Evolutionary conservation across 768 basidiomycete genomes (phyloP).

Genomic region (Russula griseocarnosa): DNA sequence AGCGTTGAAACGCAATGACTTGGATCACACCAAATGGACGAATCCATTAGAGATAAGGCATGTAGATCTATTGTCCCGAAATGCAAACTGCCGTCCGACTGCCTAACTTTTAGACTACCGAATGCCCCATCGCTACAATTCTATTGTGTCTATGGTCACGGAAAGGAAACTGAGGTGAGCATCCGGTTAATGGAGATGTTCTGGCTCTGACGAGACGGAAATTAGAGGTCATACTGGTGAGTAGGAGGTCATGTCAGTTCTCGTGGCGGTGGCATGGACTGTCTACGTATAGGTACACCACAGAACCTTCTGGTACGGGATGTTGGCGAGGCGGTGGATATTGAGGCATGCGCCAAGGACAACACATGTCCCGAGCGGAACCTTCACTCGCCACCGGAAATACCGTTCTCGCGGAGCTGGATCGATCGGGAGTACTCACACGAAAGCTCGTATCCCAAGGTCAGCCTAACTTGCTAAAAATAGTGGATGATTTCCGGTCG

Average conservation of each 20-base stretch:
- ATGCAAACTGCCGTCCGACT: conserved; percentile 1
- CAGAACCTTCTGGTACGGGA: conserved; percentile 56
- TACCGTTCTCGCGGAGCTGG: conserved; percentile 61
- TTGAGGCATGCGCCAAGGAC: conserved; percentile 44
- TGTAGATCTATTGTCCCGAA: not conserved
- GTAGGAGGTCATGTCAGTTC: conserved; percentile 12
- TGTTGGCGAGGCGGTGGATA: not conserved
- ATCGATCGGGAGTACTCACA: conserved; percentile 84
- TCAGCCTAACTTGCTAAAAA: conserved; percentile 26
- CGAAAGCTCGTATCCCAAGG: conserved; percentile 55
- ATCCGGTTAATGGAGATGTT: conserved; percentile 14
- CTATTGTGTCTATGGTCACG: conserved; percentile 90
- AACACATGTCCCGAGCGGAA: conserved; percentile 41
- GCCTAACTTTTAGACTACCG: conserved; percentile 56
- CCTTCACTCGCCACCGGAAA: conserved; percentile 46
- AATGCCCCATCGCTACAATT: conserved; percentile 89
- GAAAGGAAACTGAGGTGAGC: conserved; percentile 88
- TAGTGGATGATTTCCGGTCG: too few relatives aligned
- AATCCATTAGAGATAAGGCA: conserved; percentile 81
- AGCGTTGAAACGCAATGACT: conserved; percentile 58
- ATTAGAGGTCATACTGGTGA: conserved; percentile 80
- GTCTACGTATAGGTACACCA: conserved; percentile 59
- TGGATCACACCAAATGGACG: conserved; percentile 82
- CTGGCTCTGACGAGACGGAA: not conserved
- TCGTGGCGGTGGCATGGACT: not conserved